A percentile compares a stretch with the other conserved stretches of the same genome.
These are phyloP conservation scores for Anaeramoeba flamelloides DNA, from an alignment of 78 protist genomes.

Conservation along the genomic window DNA sequence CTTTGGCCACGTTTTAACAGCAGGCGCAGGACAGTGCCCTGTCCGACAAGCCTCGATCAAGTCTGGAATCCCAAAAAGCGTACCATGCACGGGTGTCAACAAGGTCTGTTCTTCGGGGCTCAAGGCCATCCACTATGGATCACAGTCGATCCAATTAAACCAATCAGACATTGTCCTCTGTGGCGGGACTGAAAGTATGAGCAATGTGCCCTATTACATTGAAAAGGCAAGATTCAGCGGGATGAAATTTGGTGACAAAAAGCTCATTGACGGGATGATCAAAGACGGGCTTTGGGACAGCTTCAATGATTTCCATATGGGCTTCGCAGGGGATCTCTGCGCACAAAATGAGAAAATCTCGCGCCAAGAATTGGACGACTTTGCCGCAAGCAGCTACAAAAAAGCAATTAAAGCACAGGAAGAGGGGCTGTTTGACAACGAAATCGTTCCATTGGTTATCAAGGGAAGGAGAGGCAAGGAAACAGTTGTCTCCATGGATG, in stretches of 20 bases:
- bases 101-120: neutral
- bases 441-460: conserved; percentile 33
- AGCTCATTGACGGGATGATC: conserved; percentile 30
- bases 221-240: conserved; percentile 38
- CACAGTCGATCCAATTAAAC: conserved; percentile 49
- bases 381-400: conserved; percentile 45
- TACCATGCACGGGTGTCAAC: neutral
- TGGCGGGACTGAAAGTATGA: conserved; percentile 95
- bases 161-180: conserved; percentile 51
- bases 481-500: conserved; percentile 27
- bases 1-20: neutral
- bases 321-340: conserved; percentile 72
- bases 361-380: conserved; percentile 70
- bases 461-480: neutral
- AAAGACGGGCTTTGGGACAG: conserved; percentile 79
- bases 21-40: neutral
- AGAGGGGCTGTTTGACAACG: conserved; percentile 24
- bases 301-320: conserved; percentile 28
- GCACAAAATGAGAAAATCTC: conserved; percentile 52
- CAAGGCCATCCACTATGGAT: conserved; percentile 36
- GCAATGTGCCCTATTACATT: conserved; percentile 49
- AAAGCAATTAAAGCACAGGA: conserved; percentile 38
- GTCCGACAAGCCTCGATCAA: neutral
- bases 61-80: neutral
- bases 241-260: conserved; percentile 23